phyloP scores from a whole-genome alignment of 176 grass and related monocot species.

The Carex myosuroides region DNA sequence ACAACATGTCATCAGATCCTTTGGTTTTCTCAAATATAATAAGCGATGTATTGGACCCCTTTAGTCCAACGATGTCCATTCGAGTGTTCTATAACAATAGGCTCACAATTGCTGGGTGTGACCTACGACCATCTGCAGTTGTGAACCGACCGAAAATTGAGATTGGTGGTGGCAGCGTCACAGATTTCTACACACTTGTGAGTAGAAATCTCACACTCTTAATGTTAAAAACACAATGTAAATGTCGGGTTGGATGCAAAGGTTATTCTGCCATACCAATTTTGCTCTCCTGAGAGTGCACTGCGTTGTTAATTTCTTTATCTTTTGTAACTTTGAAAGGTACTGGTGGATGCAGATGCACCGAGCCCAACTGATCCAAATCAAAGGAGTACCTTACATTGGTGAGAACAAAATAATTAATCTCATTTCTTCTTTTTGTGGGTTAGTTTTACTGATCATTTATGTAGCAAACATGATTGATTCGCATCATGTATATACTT shows the following conservation, averaged over 20 bases:
- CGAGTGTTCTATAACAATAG: constrained; percentile 52
- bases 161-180: constrained; percentile 37
- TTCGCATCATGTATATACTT: neutral
- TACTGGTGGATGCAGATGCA: constrained; percentile 76
- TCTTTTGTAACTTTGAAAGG: constrained; percentile 23
- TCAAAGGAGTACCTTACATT: constrained; percentile 79
- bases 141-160: constrained; percentile 44
- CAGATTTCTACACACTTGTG: constrained; percentile 66
- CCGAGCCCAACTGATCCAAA: constrained; percentile 60
- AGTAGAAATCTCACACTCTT: constrained; percentile 8
- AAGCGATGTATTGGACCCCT: constrained; percentile 55
- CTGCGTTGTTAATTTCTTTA: neutral
- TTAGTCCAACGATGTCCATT: constrained; percentile 34
- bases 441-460: neutral
- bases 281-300: neutral
- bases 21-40: constrained; percentile 38
- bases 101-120: constrained; percentile 31
- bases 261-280: neutral
- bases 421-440: constrained; percentile 12
- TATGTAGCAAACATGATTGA: neutral
- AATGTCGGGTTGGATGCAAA: neutral
- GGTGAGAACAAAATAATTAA: constrained; percentile 33
- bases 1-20: constrained; percentile 23
- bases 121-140: constrained; percentile 51
- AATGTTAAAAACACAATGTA: neutral